A percentile compares a stretch with the other conserved stretches of the same genome.
These are phyloP conservation scores for Plenodomus lindquistii DNA, from an alignment of 2,329 filamentous ascomycete species.

Conservation along the genomic window DNA sequence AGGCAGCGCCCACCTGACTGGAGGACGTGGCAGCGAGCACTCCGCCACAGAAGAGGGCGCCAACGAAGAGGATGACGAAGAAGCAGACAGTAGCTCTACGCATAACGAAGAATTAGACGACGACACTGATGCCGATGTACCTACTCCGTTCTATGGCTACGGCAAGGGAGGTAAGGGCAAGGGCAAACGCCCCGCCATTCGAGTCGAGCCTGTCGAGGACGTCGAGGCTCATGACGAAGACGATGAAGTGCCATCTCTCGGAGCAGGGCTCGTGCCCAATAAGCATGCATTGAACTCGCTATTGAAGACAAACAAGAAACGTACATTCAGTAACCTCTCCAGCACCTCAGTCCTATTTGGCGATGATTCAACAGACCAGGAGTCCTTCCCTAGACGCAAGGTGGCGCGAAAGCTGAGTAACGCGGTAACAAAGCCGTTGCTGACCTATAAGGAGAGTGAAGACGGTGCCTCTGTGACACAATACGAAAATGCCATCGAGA, in stretches of 20 bases:
- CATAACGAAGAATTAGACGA: slow-evolving; percentile 40
- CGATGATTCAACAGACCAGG: slow-evolving; percentile 36
- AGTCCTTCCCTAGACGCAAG: slow-evolving; percentile 44
- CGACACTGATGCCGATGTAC: slow-evolving; percentile 40
- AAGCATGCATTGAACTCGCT: slow-evolving; percentile 35
- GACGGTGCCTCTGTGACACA: slow-evolving; percentile 11
- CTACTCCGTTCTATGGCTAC: slow-evolving; percentile 39
- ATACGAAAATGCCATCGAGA: slow-evolving; percentile 44
- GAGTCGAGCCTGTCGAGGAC: slow-evolving; percentile 38
- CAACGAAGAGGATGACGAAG: slow-evolving; percentile 39
- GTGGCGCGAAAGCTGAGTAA: slow-evolving; percentile 43
- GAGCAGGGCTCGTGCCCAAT: slow-evolving; percentile 34
- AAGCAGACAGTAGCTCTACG: slow-evolving; percentile 37
- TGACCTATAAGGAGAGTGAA: slow-evolving; percentile 40
- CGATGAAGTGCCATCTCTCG: slow-evolving; percentile 31
- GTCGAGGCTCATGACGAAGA: slow-evolving; percentile 36
- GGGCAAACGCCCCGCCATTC: slow-evolving; percentile 43
- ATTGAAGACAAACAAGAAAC: slow-evolving; percentile 42
- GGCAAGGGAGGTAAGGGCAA: slow-evolving; percentile 40
- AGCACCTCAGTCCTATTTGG: slow-evolving; percentile 44
- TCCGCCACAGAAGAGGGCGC: slow-evolving; percentile 32
- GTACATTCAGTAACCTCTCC: slow-evolving; percentile 46
- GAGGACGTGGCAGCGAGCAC: slow-evolving; percentile 31
- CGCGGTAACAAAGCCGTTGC: slow-evolving; percentile 34
- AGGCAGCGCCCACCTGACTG: slow-evolving; percentile 24